Conservation (phyloP, 106 monocot species). For the Vanilla planifolia region DNA sequence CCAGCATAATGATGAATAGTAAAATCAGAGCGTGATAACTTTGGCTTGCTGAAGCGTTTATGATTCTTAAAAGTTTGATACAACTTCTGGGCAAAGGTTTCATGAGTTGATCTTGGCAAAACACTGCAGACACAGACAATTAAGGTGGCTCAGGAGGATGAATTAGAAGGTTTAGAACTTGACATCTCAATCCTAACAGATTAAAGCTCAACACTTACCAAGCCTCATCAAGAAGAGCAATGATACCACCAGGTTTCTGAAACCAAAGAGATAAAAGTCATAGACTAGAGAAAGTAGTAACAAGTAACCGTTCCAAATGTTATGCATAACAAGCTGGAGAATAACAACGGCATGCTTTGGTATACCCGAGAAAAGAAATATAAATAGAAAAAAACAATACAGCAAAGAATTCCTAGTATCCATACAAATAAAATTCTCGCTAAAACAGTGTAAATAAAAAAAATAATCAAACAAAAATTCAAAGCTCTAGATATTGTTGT, state of each 20-base stretch:
- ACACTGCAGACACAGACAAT: slow-evolving; percentile 30
- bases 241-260: slow-evolving; percentile 92
- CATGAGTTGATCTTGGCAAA: slow-evolving; percentile 78
- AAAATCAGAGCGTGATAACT: slow-evolving; percentile 62
- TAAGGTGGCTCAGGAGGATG: background rate
- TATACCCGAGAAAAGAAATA: no score
- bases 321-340: no score
- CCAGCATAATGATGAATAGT: slow-evolving; percentile 86
- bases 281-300: background rate
- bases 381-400: no score
- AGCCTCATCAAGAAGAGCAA: slow-evolving; percentile 91
- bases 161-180: background rate
- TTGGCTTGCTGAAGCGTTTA: slow-evolving; percentile 72
- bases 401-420: no score
- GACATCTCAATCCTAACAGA: background rate
- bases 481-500: no score
- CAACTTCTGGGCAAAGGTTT: slow-evolving; percentile 75
- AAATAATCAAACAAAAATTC: no score
- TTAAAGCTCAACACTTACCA: slow-evolving; percentile 41
- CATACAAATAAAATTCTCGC: no score
- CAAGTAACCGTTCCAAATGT: no score
- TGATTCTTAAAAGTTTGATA: slow-evolving; percentile 65
- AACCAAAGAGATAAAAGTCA: slow-evolving; percentile 6
- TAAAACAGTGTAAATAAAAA: no score
- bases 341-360: no score